A percentile compares a stretch with the other conserved stretches of the same genome.
These are phyloP conservation scores for Nicotiana knightiana DNA, from an alignment of 257 asterid genomes.

Conservation along the genomic window DNA sequence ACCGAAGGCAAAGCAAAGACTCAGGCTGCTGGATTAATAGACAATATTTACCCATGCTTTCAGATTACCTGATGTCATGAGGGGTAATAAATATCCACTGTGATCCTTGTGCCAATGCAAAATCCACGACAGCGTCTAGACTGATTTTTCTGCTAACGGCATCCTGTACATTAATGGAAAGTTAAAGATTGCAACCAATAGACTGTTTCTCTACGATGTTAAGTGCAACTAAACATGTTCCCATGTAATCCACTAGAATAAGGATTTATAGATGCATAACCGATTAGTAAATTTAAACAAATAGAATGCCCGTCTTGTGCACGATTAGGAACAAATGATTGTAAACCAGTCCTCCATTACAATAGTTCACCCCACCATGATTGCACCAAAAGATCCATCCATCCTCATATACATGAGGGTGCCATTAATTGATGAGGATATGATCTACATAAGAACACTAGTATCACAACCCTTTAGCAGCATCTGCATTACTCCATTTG, in stretches of 20 bases:
- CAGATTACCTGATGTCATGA: constrained; percentile 77
- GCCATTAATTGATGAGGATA: not conserved
- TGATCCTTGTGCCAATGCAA: constrained; percentile 86
- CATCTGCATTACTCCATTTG: not conserved
- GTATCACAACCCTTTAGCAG: not conserved
- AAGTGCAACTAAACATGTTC: not conserved
- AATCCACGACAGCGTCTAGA: constrained; percentile 81
- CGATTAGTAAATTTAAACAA: not conserved
- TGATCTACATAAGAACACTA: not conserved
- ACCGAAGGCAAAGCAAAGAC: not conserved
- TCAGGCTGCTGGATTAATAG: not conserved
- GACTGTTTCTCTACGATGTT: not conserved
- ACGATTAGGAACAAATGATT: not conserved
- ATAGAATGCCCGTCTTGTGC: not conserved
- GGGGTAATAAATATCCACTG: constrained; percentile 98
- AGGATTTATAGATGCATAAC: not conserved
- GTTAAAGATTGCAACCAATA: not conserved
- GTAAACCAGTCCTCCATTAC: not conserved
- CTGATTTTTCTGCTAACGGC: constrained; percentile 98
- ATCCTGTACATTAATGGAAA: constrained; percentile 43
- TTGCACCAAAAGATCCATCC: not conserved
- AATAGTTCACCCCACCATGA: not conserved
- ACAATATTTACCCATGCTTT: not conserved
- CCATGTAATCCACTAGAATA: not conserved
- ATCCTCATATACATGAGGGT: not conserved